Base-by-base conservation (phyloP, 768 basidiomycete genomes). In the Lentinula sp. region DNA sequence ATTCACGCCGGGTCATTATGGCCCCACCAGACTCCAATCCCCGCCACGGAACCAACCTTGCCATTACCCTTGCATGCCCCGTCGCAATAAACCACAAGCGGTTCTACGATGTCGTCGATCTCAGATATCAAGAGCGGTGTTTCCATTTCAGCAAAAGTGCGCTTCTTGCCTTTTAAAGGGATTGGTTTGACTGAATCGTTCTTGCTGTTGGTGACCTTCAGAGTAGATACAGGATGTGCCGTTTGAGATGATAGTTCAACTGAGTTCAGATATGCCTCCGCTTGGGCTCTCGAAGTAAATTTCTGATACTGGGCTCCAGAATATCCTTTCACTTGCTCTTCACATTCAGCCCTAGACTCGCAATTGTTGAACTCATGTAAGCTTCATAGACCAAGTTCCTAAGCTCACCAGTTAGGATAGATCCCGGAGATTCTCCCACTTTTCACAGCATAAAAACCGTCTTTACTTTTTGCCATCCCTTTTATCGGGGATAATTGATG, bases 1-100 rank as follows among this genome's bases (percentile, higher is more conserved):
- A 11, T n/a, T 15, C 51, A 34, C 34, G 9, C 34, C 45, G 21
- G 48, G 71, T 93, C 89, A 61, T 79, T 69, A 9, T 69, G 72
- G 0, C 88, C 91, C 91, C 91, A 98, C 85, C 87, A 98, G 0
- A 98, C 91, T 0, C 95, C 95, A 46, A 94, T 73, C 1, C 95
- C 95, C 0, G 93, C 95, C 45, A 82, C 64, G 0, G 89, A 80
- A 1, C 80, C 84, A 2, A 32, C 34, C 67, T 85, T 74, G 0
- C 95, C 95, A 68, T 98, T 98, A 2, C 87, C 84, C 67, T 83
- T 84, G 64, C 93, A 94, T 5, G 93, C 89, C 10, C 95, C 95
- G 71, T 98, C 95, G 18, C 82, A 87, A 66, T 92, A 96, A 1
- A 94, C 94, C 11, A 89, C 74, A 57, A 56, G 32, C 57, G 31